Conservation (phyloP, 1,284 basidiomycete genomes). For the Naganishia sp. region DNA sequence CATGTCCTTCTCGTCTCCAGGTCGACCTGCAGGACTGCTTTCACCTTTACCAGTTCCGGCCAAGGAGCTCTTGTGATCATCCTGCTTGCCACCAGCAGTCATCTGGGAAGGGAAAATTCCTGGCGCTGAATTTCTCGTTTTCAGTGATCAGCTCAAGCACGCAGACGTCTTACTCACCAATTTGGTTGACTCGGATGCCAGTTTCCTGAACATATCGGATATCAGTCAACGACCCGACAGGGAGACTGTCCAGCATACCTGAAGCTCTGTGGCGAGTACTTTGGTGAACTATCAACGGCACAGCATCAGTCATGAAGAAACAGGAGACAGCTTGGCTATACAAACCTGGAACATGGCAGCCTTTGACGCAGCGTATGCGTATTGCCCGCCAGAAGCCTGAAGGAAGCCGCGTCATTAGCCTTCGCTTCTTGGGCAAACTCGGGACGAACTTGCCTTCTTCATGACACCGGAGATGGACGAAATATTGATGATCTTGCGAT, state of each 20-base stretch:
- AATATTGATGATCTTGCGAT: conserved; percentile 42
- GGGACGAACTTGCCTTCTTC: conserved; percentile 32
- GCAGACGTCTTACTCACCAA: conserved; percentile 36
- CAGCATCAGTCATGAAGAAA: no score
- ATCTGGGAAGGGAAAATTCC: conserved; percentile 40
- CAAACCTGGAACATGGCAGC: conserved; percentile 44
- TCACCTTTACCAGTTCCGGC: conserved; percentile 39
- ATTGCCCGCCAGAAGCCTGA: conserved; percentile 43
- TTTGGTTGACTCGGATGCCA: conserved; percentile 47
- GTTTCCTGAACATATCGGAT: conserved; percentile 28
- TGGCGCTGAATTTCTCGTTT: conserved; percentile 5
- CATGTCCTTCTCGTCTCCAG: conserved; percentile 44
- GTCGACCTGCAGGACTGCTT: conserved; percentile 39
- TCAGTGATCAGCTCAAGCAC: neutral
- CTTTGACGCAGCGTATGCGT: conserved; percentile 45
- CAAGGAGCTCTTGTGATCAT: conserved; percentile 45
- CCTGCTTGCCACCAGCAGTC: conserved; percentile 45
- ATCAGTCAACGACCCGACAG: neutral
- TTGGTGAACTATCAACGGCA: conserved; percentile 37
- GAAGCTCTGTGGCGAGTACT: conserved; percentile 43
- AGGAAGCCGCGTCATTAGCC: neutral
- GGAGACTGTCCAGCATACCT: conserved; percentile 5
- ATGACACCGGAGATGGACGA: conserved; percentile 46
- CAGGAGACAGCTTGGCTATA: no score
- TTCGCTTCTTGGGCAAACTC: neutral